Conservation (phyloP, 352 stramenopile species). For the Thraustochytrium striatum region DNA sequence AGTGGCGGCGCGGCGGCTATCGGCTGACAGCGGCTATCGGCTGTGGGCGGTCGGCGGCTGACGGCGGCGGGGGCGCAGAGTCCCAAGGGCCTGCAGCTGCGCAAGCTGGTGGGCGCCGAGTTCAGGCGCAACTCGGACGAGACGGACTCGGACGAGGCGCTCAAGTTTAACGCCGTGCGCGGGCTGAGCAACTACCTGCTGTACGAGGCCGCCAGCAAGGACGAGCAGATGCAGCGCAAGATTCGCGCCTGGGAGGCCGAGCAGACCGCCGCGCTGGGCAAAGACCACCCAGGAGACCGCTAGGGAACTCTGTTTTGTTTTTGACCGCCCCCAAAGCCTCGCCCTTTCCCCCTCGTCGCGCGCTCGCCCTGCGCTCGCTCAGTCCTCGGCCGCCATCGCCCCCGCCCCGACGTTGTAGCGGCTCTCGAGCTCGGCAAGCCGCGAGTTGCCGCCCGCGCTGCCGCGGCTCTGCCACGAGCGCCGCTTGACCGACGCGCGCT, state of each 20-base stretch:
- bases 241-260: neutral
- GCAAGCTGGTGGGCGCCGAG: slow-evolving; percentile 13
- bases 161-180: slow-evolving; percentile 50
- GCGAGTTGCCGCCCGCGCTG: neutral
- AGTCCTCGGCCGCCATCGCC: neutral
- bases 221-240: slow-evolving; percentile 41
- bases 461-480: neutral
- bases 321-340: neutral
- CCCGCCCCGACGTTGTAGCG: no score
- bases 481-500: neutral
- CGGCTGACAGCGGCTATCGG: neutral
- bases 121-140: slow-evolving; percentile 43
- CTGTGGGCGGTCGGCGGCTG: neutral
- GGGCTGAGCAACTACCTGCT: slow-evolving; percentile 50
- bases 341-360: neutral
- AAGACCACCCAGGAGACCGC: no score
- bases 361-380: slow-evolving; percentile 3
- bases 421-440: neutral
- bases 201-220: slow-evolving; percentile 37
- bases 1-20: neutral
- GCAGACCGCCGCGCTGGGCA: neutral
- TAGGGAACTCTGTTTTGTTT: no score
- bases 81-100: slow-evolving; percentile 40
- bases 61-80: neutral
- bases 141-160: slow-evolving; percentile 30